Evolutionary conservation across 2,329 filamentous ascomycete genomes (phyloP).

Genomic region (Aspergillus luchuensis): DNA sequence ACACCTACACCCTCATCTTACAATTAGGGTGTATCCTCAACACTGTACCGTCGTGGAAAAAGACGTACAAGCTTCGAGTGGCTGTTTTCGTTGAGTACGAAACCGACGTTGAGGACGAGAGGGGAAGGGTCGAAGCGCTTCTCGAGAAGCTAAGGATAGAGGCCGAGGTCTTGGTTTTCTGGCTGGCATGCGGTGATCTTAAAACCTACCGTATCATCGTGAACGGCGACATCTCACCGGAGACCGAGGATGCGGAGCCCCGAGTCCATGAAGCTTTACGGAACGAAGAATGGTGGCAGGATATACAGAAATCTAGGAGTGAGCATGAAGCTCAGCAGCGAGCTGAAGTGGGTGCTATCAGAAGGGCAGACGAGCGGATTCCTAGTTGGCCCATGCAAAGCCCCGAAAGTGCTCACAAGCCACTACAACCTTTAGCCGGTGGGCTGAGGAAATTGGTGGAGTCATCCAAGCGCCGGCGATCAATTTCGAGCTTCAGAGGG

Average conservation of each 20-base stretch:
- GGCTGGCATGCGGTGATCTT: slow-evolving; percentile 72
- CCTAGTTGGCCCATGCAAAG: slow-evolving; percentile 58
- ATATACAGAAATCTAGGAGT: slow-evolving; percentile 59
- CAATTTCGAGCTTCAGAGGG: slow-evolving; percentile 50
- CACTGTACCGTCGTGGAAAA: slow-evolving; percentile 79
- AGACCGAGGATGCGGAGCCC: slow-evolving; percentile 58
- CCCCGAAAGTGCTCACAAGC: slow-evolving; percentile 51
- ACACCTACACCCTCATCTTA: slow-evolving; percentile 85
- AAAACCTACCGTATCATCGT: slow-evolving; percentile 76
- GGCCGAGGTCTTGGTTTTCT: slow-evolving; percentile 77
- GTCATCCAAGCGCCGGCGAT: slow-evolving; percentile 57
- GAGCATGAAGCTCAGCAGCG: slow-evolving; percentile 19
- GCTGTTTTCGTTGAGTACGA: slow-evolving; percentile 90
- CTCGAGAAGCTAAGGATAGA: slow-evolving; percentile 81
- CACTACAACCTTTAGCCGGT: slow-evolving; percentile 53
- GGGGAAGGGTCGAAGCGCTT: slow-evolving; percentile 68
- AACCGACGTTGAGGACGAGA: slow-evolving; percentile 77
- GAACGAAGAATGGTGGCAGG: slow-evolving; percentile 80
- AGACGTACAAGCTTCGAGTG: slow-evolving; percentile 70
- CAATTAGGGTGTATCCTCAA: slow-evolving; percentile 83
- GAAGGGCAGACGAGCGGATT: slow-evolving; percentile 42
- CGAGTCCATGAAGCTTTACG: slow-evolving; percentile 67
- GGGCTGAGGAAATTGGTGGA: slow-evolving; percentile 65
- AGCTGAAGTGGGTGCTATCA: slow-evolving; percentile 20
- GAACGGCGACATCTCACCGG: slow-evolving; percentile 61